Percentiles rank a stretch among this genome's conserved stretches.
phyloP scores from a whole-genome alignment of 2,329 filamentous ascomycete species.

The Colletotrichum trifolii region DNA sequence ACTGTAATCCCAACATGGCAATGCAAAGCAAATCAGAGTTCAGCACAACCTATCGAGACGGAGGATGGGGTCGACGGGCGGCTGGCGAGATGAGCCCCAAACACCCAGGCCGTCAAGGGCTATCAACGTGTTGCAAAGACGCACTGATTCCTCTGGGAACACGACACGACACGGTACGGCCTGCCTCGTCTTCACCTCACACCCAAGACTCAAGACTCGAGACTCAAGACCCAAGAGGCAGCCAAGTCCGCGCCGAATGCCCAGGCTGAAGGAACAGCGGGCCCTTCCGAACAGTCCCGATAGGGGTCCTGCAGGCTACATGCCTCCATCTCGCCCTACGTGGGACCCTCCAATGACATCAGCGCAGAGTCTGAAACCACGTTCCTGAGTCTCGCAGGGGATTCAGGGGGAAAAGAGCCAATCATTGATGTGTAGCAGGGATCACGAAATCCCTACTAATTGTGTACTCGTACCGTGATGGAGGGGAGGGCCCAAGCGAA shows the following conservation, averaged over 20 bases:
- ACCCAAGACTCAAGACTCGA: too few species aligned
- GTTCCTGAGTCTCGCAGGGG: slow-evolving; percentile 32
- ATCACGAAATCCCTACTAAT: background rate
- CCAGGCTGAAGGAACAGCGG: slow-evolving; percentile 28
- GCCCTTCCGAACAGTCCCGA: slow-evolving; percentile 35
- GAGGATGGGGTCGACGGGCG: too few species aligned
- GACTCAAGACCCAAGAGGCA: slow-evolving; percentile 6
- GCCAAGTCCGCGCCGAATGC: slow-evolving; percentile 4
- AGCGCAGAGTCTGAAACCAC: slow-evolving; percentile 30
- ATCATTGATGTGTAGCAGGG: slow-evolving; percentile 26
- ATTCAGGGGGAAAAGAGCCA: slow-evolving; percentile 2
- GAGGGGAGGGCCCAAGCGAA: slow-evolving; percentile 7
- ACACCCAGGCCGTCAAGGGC: background rate
- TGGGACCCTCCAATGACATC: slow-evolving; percentile 36
- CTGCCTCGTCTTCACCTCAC: too few species aligned
- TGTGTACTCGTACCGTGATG: too few species aligned
- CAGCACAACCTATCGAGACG: too few species aligned
- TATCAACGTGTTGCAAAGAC: slow-evolving; percentile 20
- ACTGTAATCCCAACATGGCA: too few species aligned
- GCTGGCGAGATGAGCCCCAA: slow-evolving; percentile 14
- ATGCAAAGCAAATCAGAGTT: too few species aligned
- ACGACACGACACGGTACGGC: too few species aligned
- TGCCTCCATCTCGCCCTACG: slow-evolving; percentile 32
- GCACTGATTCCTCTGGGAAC: background rate
- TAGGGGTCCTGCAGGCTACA: slow-evolving; percentile 36